phyloP scores from a whole-genome alignment of 495 filamentous ascomycete genomes.

The Talaromyces adpressus region DNA sequence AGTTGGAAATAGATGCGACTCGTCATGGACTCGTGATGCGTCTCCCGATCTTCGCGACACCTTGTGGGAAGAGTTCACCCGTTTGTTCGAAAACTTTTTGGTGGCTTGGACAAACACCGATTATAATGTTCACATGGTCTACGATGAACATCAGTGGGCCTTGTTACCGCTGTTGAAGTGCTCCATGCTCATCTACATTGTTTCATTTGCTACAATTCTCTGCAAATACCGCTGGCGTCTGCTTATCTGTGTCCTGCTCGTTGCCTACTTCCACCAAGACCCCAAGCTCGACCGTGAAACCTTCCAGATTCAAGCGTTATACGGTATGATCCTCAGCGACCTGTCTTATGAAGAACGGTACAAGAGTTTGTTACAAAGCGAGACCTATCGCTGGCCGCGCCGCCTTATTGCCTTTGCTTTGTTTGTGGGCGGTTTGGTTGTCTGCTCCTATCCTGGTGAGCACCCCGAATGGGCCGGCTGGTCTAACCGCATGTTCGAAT shows the following conservation, averaged over 20 bases:
- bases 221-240: constrained; percentile 51
- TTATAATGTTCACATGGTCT: constrained; percentile 35
- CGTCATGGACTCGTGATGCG: constrained; percentile 53
- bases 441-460: constrained; percentile 55
- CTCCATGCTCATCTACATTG: constrained; percentile 54
- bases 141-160: constrained; percentile 63
- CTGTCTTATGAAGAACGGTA: constrained; percentile 46
- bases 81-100: constrained; percentile 44
- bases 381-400: constrained; percentile 31
- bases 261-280: constrained; percentile 46
- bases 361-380: constrained; percentile 41
- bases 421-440: constrained; percentile 41
- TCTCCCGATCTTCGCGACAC: constrained; percentile 36
- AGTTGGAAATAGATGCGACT: constrained; percentile 47
- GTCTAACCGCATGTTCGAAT: constrained; percentile 43
- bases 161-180: constrained; percentile 54
- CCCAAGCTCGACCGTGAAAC: constrained; percentile 24
- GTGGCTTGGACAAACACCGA: constrained; percentile 49
- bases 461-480: constrained; percentile 50
- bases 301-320: constrained; percentile 54
- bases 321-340: constrained; percentile 57
- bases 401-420: constrained; percentile 38
- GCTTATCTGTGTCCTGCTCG: constrained; percentile 41
- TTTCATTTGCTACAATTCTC: constrained; percentile 48
- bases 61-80: constrained; percentile 26